Percentiles rank a stretch among this genome's conserved stretches.
Conservation (phyloP, 2,329 filamentous ascomycete genomes). For the Nannizziopsis arthrosporioides region DNA sequence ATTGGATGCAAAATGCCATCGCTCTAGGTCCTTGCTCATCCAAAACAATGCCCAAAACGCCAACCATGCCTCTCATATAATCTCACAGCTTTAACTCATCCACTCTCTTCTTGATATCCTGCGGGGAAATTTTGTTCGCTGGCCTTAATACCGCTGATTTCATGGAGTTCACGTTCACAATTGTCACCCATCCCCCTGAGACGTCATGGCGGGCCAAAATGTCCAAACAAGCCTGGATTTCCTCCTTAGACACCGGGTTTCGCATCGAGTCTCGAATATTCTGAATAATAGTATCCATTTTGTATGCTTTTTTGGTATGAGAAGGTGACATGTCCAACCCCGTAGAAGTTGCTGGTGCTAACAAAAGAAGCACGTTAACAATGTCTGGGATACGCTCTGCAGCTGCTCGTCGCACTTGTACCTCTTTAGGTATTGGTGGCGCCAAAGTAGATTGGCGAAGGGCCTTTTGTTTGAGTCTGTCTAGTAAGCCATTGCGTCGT, state of each 20-base stretch:
- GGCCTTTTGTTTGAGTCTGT: slow-evolving; percentile 64
- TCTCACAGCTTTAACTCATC: slow-evolving; percentile 11
- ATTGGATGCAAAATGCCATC: slow-evolving; percentile 1
- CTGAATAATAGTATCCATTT: slow-evolving; percentile 50
- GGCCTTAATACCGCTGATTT: slow-evolving; percentile 39
- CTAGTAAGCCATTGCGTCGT: slow-evolving; percentile 53
- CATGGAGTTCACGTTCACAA: slow-evolving; percentile 36
- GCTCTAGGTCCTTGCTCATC: neutral
- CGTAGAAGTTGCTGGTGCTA: slow-evolving; percentile 34
- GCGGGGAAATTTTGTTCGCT: slow-evolving; percentile 26
- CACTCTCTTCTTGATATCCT: slow-evolving; percentile 27
- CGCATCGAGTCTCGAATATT: slow-evolving; percentile 57
- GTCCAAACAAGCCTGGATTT: slow-evolving; percentile 38
- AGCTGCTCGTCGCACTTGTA: slow-evolving; percentile 52
- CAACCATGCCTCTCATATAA: neutral
- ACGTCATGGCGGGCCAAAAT: slow-evolving; percentile 38
- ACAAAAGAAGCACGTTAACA: slow-evolving; percentile 54
- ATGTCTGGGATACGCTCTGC: slow-evolving; percentile 59
- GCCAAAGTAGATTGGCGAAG: slow-evolving; percentile 36
- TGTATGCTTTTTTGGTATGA: slow-evolving; percentile 51
- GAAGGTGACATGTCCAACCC: slow-evolving; percentile 27
- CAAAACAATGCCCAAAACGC: neutral
- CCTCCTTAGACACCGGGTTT: slow-evolving; percentile 39
- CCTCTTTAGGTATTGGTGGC: slow-evolving; percentile 39
- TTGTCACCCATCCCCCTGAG: slow-evolving; percentile 39